Evolutionary conservation across 2,329 filamentous ascomycete genomes (phyloP).

Genomic region (Ceratocystiopsis minuta): DNA sequence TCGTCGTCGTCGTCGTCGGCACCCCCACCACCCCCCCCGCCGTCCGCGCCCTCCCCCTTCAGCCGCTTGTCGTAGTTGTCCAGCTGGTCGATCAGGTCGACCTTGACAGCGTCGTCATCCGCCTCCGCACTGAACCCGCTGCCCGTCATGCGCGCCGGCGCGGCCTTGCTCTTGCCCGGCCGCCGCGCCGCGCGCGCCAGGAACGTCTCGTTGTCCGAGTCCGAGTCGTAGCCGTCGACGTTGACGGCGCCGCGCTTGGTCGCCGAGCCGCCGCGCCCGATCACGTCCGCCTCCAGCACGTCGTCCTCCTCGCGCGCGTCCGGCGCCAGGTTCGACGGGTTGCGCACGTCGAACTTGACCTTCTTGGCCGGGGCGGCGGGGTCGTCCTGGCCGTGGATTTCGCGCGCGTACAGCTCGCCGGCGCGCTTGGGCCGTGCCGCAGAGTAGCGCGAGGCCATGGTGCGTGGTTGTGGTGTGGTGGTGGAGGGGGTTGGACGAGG

Average conservation of each 20-base stretch:
- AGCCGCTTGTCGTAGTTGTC: constrained; percentile 33
- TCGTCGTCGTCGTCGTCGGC: constrained; percentile 50
- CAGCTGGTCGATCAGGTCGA: constrained; percentile 31
- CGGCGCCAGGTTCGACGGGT: constrained; percentile 78
- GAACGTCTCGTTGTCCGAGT: constrained; percentile 83
- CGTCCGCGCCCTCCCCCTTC: constrained; percentile 15
- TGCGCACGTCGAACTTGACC: constrained; percentile 83
- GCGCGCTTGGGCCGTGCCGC: constrained; percentile 67
- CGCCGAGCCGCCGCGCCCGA: constrained; percentile 54
- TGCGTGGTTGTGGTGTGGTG: too few relatives aligned
- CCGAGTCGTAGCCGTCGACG: constrained; percentile 89
- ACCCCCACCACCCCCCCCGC: constrained; percentile 14
- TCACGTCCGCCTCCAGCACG: constrained; percentile 80
- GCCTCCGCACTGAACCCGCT: background rate
- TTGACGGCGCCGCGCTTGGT: constrained; percentile 91
- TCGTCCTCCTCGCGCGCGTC: constrained; percentile 57
- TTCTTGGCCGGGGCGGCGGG: constrained; percentile 38
- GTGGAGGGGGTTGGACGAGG: too few relatives aligned
- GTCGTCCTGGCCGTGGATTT: constrained; percentile 43
- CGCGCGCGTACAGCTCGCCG: constrained; percentile 63
- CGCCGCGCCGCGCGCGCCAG: constrained; percentile 51
- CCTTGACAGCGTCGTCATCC: constrained; percentile 15
- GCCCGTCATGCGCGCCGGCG: background rate
- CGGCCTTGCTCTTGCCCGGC: constrained; percentile 5
- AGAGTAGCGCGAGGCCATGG: constrained; percentile 39